Evolutionary conservation across 2,329 filamentous ascomycete genomes (phyloP), one percentile per base, ranked within the genome.

Genomic region (Fusarium caatingaense): DNA sequence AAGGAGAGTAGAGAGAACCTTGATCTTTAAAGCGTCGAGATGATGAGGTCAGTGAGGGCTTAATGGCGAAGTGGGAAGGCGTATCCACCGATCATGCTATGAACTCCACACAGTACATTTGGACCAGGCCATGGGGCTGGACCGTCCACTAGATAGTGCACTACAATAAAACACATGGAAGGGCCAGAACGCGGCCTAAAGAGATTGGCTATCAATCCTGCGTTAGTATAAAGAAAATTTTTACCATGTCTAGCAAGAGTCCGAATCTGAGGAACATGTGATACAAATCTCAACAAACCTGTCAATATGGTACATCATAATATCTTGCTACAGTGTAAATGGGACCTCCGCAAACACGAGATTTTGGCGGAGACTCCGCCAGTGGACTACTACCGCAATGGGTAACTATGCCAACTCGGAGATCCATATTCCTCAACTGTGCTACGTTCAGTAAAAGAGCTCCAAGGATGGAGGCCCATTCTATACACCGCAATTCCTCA

Each of bases 11-110:
- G n/a, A 44, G 1, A 30, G n/a, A 34, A 9, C 6, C 6, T 13
- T 49, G 3, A 21, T 45, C 18, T 49, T 37, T 23, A 27, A 25
- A 27, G 30, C 23, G 49, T 49, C 44, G 44, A 18, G 44, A 64
- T 49, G 34, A 45, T 48, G 27, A 60, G 12, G 51, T 47, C 18
- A 56, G 21, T 48, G 44, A 64, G 60, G 48, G 44, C 13, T 64
- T 57, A 57, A 44, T 7, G 32, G 11, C 49, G 13, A 12, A 15
- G 55, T 42, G 18, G 8, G 54, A 51, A 7, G 16, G 23, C 13
- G 25, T n/a, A 27, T 41, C 32, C n/a, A 44, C 41, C 18, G 13
- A 4, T 25, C 18, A 6, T 18, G 30, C 21, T 11, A 23, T 23
- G 23, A 6, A 15, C 49, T 15, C 49, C 49, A 20, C 49, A 53